Conservation (phyloP, 441 rosid genomes). For the Melastoma candidum region DNA sequence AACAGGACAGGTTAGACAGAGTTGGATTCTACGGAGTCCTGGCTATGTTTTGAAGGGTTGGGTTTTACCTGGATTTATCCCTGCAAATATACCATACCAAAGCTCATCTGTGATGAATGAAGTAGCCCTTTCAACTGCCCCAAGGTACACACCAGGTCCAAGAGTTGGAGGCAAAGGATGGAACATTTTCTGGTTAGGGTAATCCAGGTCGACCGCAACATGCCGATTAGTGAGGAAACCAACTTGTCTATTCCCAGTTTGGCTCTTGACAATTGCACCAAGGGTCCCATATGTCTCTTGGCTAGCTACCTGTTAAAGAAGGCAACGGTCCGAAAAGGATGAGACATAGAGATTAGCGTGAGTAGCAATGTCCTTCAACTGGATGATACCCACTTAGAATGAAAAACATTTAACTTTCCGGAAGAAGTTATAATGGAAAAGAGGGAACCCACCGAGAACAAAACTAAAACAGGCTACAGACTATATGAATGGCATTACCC, state of each 20-base stretch:
- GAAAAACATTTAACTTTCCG: no score
- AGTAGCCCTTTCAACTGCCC: constrained; percentile 84
- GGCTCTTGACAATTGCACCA: constrained; percentile 77
- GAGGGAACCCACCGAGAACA: no score
- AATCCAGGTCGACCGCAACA: constrained; percentile 73
- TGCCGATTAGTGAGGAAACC: constrained; percentile 75
- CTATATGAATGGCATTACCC: no score
- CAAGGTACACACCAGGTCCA: constrained; percentile 76
- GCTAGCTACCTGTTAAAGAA: constrained; percentile 47
- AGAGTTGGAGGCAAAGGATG: constrained; percentile 85
- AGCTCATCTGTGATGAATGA: constrained; percentile 83
- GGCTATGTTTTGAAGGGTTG: neutral
- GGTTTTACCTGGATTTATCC: constrained; percentile 62
- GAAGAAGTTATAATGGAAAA: no score
- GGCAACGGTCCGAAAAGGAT: no score
- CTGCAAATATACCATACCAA: constrained; percentile 73
- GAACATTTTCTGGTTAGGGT: constrained; percentile 83
- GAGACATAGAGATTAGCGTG: no score
- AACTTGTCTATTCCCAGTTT: constrained; percentile 59
- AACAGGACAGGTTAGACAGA: neutral
- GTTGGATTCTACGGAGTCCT: neutral
- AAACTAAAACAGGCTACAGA: no score
- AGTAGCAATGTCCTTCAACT: no score
- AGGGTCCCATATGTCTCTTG: constrained; percentile 80
- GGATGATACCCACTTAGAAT: no score